Conservation (phyloP, 2,329 filamentous ascomycete genomes). For the Talaromyces pinophilus region DNA sequence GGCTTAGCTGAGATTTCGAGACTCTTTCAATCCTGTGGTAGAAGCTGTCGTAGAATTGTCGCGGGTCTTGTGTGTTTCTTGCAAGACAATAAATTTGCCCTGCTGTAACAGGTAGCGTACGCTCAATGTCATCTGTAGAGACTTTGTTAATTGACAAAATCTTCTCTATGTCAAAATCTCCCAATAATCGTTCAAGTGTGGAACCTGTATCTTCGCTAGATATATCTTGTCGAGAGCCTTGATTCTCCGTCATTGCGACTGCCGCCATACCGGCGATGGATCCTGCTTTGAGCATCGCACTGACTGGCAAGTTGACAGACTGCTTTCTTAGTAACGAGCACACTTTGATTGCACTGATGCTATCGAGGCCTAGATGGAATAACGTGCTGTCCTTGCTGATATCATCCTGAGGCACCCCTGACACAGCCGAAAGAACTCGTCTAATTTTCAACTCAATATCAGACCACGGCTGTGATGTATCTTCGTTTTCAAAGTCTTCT, state of each 20-base stretch:
- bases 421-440: slow-evolving; percentile 56
- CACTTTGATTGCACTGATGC: slow-evolving; percentile 86
- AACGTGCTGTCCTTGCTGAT: slow-evolving; percentile 66
- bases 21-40: slow-evolving; percentile 52
- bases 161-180: slow-evolving; percentile 33
- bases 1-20: slow-evolving; percentile 48
- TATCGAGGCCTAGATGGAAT: slow-evolving; percentile 86
- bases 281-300: slow-evolving; percentile 67
- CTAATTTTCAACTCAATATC: slow-evolving; percentile 45
- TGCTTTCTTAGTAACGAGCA: slow-evolving; percentile 66
- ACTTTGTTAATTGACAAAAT: slow-evolving; percentile 31
- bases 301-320: slow-evolving; percentile 65
- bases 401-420: slow-evolving; percentile 58
- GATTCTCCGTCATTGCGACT: slow-evolving; percentile 26
- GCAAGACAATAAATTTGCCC: slow-evolving; percentile 81
- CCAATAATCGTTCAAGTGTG: slow-evolving; percentile 35
- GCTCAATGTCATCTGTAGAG: slow-evolving; percentile 53
- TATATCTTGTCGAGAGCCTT: slow-evolving; percentile 21
- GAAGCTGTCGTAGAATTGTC: slow-evolving; percentile 74
- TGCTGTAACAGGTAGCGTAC: slow-evolving; percentile 67
- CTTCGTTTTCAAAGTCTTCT: slow-evolving; percentile 3
- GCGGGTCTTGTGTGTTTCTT: slow-evolving; percentile 63
- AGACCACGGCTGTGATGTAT: slow-evolving; percentile 31
- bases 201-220: slow-evolving; percentile 24
- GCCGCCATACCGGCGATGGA: slow-evolving; percentile 66